Evolutionary conservation across 2,329 filamentous ascomycete genomes (phyloP).

Genomic region (Penicillium sp.): DNA sequence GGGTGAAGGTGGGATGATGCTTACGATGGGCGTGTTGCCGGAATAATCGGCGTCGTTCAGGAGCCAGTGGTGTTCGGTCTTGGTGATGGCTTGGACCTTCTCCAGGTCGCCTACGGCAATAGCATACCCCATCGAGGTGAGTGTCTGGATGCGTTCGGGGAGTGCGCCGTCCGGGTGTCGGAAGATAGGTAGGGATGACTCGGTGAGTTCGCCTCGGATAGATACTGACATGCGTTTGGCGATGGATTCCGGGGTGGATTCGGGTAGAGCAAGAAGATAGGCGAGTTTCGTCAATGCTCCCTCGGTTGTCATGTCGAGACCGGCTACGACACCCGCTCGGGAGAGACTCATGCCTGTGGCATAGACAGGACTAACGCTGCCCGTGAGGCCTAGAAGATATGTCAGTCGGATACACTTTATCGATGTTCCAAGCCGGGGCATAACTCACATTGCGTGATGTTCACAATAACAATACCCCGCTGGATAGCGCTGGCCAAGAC

Average conservation of each 20-base stretch:
- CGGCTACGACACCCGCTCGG: conserved; percentile 81
- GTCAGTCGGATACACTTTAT: conserved; percentile 38
- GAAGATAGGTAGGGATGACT: conserved; percentile 70
- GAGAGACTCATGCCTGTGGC: conserved; percentile 75
- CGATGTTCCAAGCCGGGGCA: conserved; percentile 32
- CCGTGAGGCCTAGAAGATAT: conserved; percentile 51
- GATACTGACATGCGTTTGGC: conserved; percentile 69
- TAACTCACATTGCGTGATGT: conserved; percentile 80
- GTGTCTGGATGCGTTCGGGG: conserved; percentile 61
- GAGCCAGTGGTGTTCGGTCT: conserved; percentile 64
- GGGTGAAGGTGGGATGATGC: conserved; percentile 7
- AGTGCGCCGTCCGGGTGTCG: conserved; percentile 66
- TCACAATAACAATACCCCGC: conserved; percentile 81
- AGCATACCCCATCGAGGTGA: conserved; percentile 76
- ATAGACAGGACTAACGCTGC: conserved; percentile 75
- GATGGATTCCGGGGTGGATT: conserved; percentile 65
- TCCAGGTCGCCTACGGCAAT: conserved; percentile 69
- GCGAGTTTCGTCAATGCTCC: conserved; percentile 88
- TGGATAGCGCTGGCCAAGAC: conserved; percentile 75
- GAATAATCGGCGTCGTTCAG: conserved; percentile 77
- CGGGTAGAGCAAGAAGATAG: conserved; percentile 72
- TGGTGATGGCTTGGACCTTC: conserved; percentile 66
- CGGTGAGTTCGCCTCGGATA: conserved; percentile 82
- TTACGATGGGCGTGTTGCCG: conserved; percentile 65
- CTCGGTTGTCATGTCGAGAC: conserved; percentile 84